These are phyloP conservation scores for Heliosperma pusillum DNA, from an alignment of 148 eudicot genomes.

Conservation along the genomic window DNA sequence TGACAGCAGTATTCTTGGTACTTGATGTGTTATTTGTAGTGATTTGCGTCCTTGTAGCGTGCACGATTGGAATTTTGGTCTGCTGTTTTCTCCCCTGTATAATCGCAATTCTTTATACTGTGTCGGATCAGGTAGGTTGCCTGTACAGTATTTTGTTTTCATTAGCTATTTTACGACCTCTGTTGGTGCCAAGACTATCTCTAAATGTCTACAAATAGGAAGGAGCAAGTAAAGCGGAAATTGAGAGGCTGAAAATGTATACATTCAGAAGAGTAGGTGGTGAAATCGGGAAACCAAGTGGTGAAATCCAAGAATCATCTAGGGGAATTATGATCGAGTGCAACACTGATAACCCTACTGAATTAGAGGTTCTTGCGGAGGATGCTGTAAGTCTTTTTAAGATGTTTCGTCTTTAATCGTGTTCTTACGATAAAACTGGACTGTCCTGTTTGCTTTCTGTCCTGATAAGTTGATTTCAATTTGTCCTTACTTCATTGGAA, in stretches of 20 bases:
- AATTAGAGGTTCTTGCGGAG: constrained; percentile 57
- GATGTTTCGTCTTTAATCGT: background rate
- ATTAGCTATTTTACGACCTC: background rate
- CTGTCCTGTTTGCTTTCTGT: too few species aligned
- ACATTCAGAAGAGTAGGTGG: constrained; percentile 53
- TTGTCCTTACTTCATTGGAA: background rate
- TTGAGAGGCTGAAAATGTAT: constrained; percentile 69
- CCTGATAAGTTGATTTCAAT: too few species aligned
- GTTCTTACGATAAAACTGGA: too few species aligned
- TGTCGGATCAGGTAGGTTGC: constrained; percentile 80
- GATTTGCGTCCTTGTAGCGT: constrained; percentile 83
- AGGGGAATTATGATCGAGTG: constrained; percentile 88
- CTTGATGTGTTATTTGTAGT: constrained; percentile 85
- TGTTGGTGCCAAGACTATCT: background rate
- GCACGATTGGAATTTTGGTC: constrained; percentile 78
- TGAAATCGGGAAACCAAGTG: constrained; percentile 65
- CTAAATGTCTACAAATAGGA: constrained; percentile 39
- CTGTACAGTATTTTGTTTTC: background rate
- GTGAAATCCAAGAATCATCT: constrained; percentile 75
- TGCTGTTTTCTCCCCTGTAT: constrained; percentile 94
- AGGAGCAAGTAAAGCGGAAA: constrained; percentile 86
- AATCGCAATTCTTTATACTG: constrained; percentile 71
- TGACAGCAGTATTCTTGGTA: constrained; percentile 72
- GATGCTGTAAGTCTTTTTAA: constrained; percentile 71
- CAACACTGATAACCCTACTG: constrained; percentile 58